phyloP scores from a whole-genome alignment of 1,284 basidiomycete species.

The Ganoderma sp. region DNA sequence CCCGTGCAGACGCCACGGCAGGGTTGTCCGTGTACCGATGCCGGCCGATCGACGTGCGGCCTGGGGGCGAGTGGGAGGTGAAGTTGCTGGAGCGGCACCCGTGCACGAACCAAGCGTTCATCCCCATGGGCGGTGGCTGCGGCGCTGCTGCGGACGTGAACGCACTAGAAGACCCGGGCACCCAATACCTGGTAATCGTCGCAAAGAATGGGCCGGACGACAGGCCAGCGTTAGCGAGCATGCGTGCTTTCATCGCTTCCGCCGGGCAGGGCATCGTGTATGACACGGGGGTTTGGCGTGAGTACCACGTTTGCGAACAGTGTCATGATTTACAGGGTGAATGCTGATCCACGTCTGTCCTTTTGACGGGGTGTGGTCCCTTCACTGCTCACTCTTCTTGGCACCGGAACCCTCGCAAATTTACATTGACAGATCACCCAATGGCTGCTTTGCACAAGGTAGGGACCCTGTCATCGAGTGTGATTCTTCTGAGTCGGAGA shows the following conservation, averaged over 20 bases:
- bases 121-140: slow-evolving; percentile 76
- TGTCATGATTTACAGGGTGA: background rate
- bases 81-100: slow-evolving; percentile 77
- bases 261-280: slow-evolving; percentile 87
- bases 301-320: slow-evolving; percentile 19
- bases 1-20: slow-evolving; percentile 53
- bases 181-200: slow-evolving; percentile 82
- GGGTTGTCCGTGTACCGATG: slow-evolving; percentile 81
- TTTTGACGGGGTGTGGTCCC: background rate
- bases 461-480: slow-evolving; percentile 30
- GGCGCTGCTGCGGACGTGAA: slow-evolving; percentile 42
- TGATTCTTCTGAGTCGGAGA: background rate
- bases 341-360: background rate
- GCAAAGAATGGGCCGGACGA: slow-evolving; percentile 78
- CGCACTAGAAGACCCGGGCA: slow-evolving; percentile 55
- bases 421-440: slow-evolving; percentile 68
- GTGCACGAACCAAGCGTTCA: slow-evolving; percentile 85
- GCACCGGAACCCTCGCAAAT: background rate
- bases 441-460: slow-evolving; percentile 82
- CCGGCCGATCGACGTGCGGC: slow-evolving; percentile 56
- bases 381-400: background rate
- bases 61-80: slow-evolving; percentile 58
- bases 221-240: slow-evolving; percentile 72
- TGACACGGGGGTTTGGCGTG: slow-evolving; percentile 85
- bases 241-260: slow-evolving; percentile 83